phyloP scores from a whole-genome alignment of 306 rosid genomes.

The Trifolium dubium region DNA sequence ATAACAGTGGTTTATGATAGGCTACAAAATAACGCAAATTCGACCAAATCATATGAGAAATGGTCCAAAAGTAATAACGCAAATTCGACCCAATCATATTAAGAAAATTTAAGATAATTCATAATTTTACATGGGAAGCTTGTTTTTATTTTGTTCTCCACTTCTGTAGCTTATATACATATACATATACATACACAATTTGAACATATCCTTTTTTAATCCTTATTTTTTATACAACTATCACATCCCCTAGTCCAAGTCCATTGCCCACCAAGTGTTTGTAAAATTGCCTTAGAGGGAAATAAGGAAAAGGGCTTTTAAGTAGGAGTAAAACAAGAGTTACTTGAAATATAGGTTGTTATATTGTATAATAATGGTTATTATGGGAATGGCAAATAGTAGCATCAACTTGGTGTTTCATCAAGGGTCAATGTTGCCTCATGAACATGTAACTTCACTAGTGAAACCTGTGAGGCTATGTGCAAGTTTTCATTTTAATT shows the following conservation, averaged over 20 bases:
- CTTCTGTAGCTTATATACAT: background rate
- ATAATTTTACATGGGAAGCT: too few species aligned
- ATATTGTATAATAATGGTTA: background rate
- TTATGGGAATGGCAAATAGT: slow-evolving; percentile 42
- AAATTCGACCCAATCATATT: too few species aligned
- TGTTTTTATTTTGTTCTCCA: too few species aligned
- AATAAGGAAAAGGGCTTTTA: background rate
- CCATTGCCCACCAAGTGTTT: slow-evolving; percentile 48
- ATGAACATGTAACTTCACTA: slow-evolving; percentile 39
- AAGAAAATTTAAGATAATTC: too few species aligned
- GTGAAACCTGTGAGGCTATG: slow-evolving; percentile 33
- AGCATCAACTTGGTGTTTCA: slow-evolving; percentile 51
- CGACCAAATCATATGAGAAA: too few species aligned
- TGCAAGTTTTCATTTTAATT: slow-evolving; percentile 39
- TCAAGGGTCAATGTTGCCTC: slow-evolving; percentile 48
- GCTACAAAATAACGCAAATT: too few species aligned
- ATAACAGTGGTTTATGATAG: too few species aligned
- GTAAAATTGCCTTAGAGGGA: slow-evolving; percentile 46
- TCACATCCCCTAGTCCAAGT: background rate
- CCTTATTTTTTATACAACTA: background rate
- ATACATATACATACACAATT: background rate
- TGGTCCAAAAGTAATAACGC: too few species aligned
- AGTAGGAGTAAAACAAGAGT: background rate
- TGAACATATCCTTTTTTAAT: slow-evolving; percentile 10
- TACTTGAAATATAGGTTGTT: slow-evolving; percentile 1